phyloP scores from a whole-genome alignment of 108 stramenopile species.

The Aurantiochytrium sp. region DNA sequence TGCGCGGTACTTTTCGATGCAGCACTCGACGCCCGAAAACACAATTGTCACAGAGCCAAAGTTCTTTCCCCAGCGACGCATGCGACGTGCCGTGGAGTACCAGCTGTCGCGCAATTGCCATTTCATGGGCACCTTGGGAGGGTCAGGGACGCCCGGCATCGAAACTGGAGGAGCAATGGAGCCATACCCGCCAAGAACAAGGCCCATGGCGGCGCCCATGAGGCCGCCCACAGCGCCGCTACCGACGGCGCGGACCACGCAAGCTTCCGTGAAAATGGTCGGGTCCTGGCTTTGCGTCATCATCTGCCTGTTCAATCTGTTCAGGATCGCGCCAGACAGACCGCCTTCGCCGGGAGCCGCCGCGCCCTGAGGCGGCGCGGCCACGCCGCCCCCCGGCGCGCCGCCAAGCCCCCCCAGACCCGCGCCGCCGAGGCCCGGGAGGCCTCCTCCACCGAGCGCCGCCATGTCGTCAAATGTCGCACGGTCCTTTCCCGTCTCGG shows the following conservation, averaged over 20 bases:
- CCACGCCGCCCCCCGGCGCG: too few relatives aligned
- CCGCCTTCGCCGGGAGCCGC: not conserved
- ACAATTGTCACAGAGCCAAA: conserved; percentile 24
- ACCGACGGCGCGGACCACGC: not conserved
- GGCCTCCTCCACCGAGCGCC: too few relatives aligned
- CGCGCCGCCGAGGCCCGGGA: too few relatives aligned
- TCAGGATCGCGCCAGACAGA: not conserved
- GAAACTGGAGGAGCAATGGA: conserved; percentile 12
- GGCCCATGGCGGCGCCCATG: conserved; percentile 23
- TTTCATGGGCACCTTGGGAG: conserved; percentile 21
- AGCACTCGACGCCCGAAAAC: conserved; percentile 32
- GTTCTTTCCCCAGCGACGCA: conserved; percentile 11
- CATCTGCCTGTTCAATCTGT: not conserved
- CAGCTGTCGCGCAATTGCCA: conserved; percentile 20
- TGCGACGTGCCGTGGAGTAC: not conserved
- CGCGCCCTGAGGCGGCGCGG: too few relatives aligned
- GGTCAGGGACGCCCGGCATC: not conserved
- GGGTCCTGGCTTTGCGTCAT: not conserved
- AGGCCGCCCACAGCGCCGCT: conserved; percentile 11
- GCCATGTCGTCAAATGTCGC: too few relatives aligned
- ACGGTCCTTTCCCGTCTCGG: too few relatives aligned
- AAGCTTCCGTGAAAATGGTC: not conserved
- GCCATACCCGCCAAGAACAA: conserved; percentile 20
- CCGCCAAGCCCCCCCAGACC: too few relatives aligned
- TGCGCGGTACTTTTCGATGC: conserved; percentile 25